These are phyloP conservation scores for Ascochyta viciae-villosae DNA, from an alignment of 2,329 filamentous ascomycete species.

Conservation along the genomic window DNA sequence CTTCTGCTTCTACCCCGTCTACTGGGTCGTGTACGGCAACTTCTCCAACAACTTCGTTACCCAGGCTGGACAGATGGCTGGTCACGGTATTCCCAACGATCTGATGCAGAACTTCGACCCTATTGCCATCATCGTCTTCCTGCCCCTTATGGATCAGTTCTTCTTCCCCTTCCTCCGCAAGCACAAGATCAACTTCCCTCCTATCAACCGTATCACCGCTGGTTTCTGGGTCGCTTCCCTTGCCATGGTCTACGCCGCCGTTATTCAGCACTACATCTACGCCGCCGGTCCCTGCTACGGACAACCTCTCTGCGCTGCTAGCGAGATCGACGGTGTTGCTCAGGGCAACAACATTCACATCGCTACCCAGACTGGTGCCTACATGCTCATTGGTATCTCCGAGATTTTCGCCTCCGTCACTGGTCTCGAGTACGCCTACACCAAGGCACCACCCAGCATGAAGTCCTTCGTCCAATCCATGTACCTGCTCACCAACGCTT, in stretches of 20 bases:
- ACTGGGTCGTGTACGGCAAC: conserved; percentile 54
- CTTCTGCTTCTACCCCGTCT: conserved; percentile 61
- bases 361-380: conserved; percentile 55
- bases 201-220: conserved; percentile 62
- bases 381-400: conserved; percentile 56
- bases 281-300: conserved; percentile 60
- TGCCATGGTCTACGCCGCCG: conserved; percentile 62
- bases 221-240: conserved; percentile 61
- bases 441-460: conserved; percentile 56
- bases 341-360: conserved; percentile 54
- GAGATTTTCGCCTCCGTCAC: conserved; percentile 59
- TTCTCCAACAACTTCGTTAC: conserved; percentile 56
- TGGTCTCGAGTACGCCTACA: conserved; percentile 58
- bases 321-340: conserved; percentile 36
- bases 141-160: conserved; percentile 53
- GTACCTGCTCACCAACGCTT: conserved; percentile 67
- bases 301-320: conserved; percentile 45
- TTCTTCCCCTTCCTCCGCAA: conserved; percentile 54
- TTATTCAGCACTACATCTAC: conserved; percentile 67
- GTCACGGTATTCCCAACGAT: conserved; percentile 57
- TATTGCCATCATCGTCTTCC: conserved; percentile 56
- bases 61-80: conserved; percentile 53
- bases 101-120: conserved; percentile 58
- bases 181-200: conserved; percentile 52
- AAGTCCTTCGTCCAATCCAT: conserved; percentile 60